Evolutionary conservation across 2,329 filamentous ascomycete genomes (phyloP), one percentile per base, ranked within the genome.

Genomic region (Cryphonectria japonica): DNA sequence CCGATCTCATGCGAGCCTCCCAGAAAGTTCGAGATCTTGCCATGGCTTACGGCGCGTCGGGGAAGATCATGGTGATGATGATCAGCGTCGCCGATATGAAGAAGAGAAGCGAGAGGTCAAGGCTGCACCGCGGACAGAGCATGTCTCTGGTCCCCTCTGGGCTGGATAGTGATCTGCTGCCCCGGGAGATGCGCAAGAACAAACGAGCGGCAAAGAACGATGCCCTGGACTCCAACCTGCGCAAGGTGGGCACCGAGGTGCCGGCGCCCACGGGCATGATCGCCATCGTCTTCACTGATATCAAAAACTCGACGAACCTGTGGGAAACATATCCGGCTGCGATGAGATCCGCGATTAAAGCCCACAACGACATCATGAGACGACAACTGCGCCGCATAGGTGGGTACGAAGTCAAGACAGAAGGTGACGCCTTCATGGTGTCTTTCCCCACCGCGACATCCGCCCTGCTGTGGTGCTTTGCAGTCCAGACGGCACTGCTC

Each of bases 391-490:
- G 96, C 66, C 92, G 95, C 74, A 97, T 98, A 76, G 96, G 96
- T 78, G 96, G 96, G 0, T 99, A 98, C 78, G 96, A 99, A 82
- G 96, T 99, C 81, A 99, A 99, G 86, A 99, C 96, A 26, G 96
- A 99, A 93, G 96, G 96, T 75, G 96, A 99, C 82, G 96, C 96
- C 11, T 99, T 99, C 78, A 98, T 99, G 95, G 96, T 99, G 43
- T 97, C 95, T 13, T 99, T 99, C 81, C 93, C 95, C 1, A 98
- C 96, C 0, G 94, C 96, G 2, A 98, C 96, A 0, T 96, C 95
- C 11, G 96, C 96, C 6, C 83, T 99, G 65, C 86, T 99, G 9
- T 99, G 96, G 96, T 97, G 92, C 76, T 99, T 99, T 82, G 93
- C 94, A 32, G 95, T 98, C 39, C 96, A 99, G 80, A 91, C 91